Percentiles rank a stretch among this genome's conserved stretches.
Conservation (phyloP, 495 filamentous ascomycete genomes). For the Penicillium canariense region DNA sequence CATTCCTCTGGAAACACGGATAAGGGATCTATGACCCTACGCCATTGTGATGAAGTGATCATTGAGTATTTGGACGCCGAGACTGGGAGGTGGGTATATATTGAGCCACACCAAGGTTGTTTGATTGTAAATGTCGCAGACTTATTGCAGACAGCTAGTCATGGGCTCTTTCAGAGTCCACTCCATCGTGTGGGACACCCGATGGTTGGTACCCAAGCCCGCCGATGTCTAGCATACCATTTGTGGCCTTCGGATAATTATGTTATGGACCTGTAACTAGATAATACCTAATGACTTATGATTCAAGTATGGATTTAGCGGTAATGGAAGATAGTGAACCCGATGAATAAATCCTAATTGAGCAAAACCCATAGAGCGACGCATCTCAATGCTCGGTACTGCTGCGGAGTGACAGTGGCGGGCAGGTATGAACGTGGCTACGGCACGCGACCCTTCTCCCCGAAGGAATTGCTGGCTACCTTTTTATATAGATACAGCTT, state of each 20-base stretch:
- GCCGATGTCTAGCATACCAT: neutral
- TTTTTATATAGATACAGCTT: too few species aligned
- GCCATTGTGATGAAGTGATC: neutral
- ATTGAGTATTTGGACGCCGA: neutral
- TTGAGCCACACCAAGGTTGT: neutral
- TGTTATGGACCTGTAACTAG: too few species aligned
- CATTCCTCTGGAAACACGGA: neutral
- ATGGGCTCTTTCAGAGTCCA: neutral
- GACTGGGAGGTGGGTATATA: neutral
- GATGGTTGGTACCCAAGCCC: neutral
- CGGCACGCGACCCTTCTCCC: too few species aligned
- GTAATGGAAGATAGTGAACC: too few species aligned
- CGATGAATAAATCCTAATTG: too few species aligned
- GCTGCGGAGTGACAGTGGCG: too few species aligned
- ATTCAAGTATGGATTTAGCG: too few species aligned
- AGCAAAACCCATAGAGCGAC: too few species aligned
- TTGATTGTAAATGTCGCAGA: neutral
- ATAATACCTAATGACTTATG: too few species aligned
- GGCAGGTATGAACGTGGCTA: too few species aligned
- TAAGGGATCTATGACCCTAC: neutral
- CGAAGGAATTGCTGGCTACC: too few species aligned
- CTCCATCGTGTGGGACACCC: neutral
- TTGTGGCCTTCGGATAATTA: conserved; percentile 1
- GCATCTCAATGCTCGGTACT: too few species aligned
- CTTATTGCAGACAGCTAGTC: neutral